phyloP scores from a whole-genome alignment of 2,329 filamentous ascomycete species.

The Penicillium glabrum region DNA sequence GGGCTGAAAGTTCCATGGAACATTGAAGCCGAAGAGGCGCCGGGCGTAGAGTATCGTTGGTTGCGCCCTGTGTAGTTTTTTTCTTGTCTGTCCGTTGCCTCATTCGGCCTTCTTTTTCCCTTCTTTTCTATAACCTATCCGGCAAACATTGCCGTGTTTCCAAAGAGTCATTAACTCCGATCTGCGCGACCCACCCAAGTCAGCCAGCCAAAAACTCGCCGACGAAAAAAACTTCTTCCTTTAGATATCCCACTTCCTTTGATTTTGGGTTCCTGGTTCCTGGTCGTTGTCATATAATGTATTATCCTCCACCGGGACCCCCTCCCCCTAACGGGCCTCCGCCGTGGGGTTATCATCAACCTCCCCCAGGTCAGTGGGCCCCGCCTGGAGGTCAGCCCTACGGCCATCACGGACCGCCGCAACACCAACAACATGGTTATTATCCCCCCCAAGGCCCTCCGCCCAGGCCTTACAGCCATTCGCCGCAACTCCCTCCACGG shows the following conservation, averaged over 20 bases:
- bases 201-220: slow-evolving; percentile 12
- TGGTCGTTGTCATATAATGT: background rate
- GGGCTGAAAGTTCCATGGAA: slow-evolving; percentile 1
- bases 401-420: background rate
- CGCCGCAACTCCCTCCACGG: slow-evolving; percentile 13
- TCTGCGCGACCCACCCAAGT: slow-evolving; percentile 11
- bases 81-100: background rate
- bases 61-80: background rate
- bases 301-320: slow-evolving; percentile 17
- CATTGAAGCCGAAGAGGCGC: background rate
- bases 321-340: slow-evolving; percentile 16
- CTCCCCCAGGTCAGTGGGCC: background rate
- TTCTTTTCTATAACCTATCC: background rate
- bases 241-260: slow-evolving; percentile 2
- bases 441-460: slow-evolving; percentile 11
- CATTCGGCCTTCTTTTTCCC: background rate
- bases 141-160: background rate
- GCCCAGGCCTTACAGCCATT: background rate
- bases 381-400: background rate
- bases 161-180: background rate
- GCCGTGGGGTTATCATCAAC: slow-evolving; percentile 16
- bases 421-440: background rate
- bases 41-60: background rate
- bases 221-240: slow-evolving; percentile 1
- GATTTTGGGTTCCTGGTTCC: background rate